Conservation (phyloP, 2,329 filamentous ascomycete genomes). For the Leptodontidium sp. region DNA sequence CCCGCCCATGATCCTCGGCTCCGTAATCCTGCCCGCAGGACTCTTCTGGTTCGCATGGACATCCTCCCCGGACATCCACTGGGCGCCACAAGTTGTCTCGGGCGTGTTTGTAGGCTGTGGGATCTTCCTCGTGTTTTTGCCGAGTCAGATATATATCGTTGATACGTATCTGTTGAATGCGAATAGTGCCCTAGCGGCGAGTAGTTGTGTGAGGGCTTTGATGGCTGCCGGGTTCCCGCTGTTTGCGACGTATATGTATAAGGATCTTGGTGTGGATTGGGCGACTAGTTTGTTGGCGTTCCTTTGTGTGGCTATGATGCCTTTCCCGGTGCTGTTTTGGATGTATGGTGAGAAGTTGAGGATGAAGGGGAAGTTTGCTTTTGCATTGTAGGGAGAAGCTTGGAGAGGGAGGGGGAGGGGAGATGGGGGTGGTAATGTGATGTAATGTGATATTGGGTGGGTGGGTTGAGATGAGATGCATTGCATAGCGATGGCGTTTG, state of each 20-base stretch:
- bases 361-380: slow-evolving; percentile 42
- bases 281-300: slow-evolving; percentile 51
- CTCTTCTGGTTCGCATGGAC: slow-evolving; percentile 64
- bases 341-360: slow-evolving; percentile 46
- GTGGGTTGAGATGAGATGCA: neutral
- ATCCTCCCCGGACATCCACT: slow-evolving; percentile 48
- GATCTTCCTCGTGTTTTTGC: slow-evolving; percentile 55
- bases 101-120: slow-evolving; percentile 53
- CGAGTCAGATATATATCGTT: slow-evolving; percentile 55
- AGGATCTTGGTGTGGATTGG: slow-evolving; percentile 51
- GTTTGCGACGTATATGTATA: slow-evolving; percentile 52
- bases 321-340: slow-evolving; percentile 50
- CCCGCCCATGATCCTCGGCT: slow-evolving; percentile 56
- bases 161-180: slow-evolving; percentile 51
- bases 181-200: slow-evolving; percentile 37
- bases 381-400: slow-evolving; percentile 24
- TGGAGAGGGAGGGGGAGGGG: neutral
- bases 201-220: slow-evolving; percentile 45
- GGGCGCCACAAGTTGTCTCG: slow-evolving; percentile 52
- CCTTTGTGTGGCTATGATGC: slow-evolving; percentile 47
- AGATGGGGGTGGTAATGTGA: neutral
- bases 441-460: neutral
- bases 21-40: slow-evolving; percentile 53
- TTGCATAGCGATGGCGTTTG: slow-evolving; percentile 11
- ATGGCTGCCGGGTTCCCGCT: slow-evolving; percentile 40